Conservation (phyloP, 345 rosid species). For the Citrus cavaleriei region DNA sequence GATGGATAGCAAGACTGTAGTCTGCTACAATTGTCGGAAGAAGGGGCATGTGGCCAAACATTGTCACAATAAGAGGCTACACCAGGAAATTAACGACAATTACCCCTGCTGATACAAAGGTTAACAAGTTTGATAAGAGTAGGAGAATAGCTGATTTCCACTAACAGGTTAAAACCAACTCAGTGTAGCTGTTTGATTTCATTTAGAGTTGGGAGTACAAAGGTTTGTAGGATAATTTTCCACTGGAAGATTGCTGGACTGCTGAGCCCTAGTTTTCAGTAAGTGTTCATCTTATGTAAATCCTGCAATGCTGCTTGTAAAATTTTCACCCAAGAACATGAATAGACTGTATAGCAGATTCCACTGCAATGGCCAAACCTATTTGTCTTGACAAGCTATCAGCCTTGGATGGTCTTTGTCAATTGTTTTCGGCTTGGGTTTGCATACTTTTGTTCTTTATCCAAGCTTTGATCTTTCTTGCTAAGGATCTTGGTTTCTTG, state of each 20-base stretch:
- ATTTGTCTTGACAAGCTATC: background rate
- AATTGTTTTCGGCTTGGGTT: background rate
- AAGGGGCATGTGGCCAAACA: conserved; percentile 56
- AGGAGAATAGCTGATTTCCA: background rate
- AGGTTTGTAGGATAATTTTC: background rate
- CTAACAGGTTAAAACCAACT: background rate
- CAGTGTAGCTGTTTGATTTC: background rate
- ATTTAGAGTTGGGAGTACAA: background rate
- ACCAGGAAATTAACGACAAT: conserved; percentile 19
- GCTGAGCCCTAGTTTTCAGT: background rate
- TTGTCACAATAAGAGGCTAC: conserved; percentile 42
- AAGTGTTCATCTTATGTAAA: background rate
- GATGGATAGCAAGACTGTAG: conserved; percentile 18
- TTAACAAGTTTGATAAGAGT: conserved; percentile 16
- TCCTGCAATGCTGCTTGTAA: background rate
- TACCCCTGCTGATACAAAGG: conserved; percentile 16
- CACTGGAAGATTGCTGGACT: background rate
- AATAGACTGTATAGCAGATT: background rate
- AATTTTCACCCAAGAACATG: too few species aligned
- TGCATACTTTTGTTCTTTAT: background rate
- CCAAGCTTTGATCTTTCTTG: background rate
- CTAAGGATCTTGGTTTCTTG: background rate
- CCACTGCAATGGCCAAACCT: background rate
- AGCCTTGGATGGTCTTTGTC: background rate
- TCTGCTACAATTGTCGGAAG: conserved; percentile 58